phyloP scores from a whole-genome alignment of 306 rosid species.

The Vicia faba region DNA sequence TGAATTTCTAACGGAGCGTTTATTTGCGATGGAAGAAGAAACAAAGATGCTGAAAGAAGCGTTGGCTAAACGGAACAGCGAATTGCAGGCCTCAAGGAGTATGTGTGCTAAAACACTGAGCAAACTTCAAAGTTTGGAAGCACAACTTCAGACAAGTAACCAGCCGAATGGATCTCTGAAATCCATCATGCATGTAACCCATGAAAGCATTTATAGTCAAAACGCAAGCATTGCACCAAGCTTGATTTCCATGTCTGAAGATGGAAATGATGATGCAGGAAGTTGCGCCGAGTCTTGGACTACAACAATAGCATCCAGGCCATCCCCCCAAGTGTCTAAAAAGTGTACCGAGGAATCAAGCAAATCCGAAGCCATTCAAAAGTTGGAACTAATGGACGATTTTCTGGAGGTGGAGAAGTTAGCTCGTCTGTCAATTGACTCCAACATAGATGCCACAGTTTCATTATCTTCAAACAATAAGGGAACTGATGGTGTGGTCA shows the following conservation, averaged over 20 bases:
- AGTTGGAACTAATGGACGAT: conserved; percentile 95
- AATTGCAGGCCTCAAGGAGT: conserved; percentile 91
- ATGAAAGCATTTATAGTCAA: conserved; percentile 68
- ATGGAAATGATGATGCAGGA: conserved; percentile 78
- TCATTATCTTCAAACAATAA: conserved; percentile 44
- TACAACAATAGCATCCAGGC: conserved; percentile 59
- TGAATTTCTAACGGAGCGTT: conserved; percentile 89
- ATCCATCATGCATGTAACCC: conserved; percentile 57
- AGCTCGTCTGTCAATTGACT: conserved; percentile 75
- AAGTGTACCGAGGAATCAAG: conserved; percentile 57
- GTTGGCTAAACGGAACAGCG: conserved; percentile 94
- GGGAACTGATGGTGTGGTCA: conserved; percentile 46
- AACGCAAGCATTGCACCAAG: conserved; percentile 87
- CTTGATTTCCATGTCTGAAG: conserved; percentile 85
- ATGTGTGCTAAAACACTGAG: conserved; percentile 79
- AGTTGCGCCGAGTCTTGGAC: conserved; percentile 85
- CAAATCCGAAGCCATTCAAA: conserved; percentile 64
- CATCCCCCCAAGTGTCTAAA: conserved; percentile 62
- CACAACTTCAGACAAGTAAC: conserved; percentile 60
- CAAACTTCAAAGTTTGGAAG: conserved; percentile 81
- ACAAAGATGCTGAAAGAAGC: conserved; percentile 98
- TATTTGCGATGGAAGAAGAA: conserved; percentile 87
- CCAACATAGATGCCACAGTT: conserved; percentile 51
- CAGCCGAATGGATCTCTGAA: conserved; percentile 76
- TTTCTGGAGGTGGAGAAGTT: conserved; percentile 97